A percentile compares a stretch with the other conserved stretches of the same genome.
Conservation (phyloP, 2,329 filamentous ascomycete genomes). For the Fusarium siculi region DNA sequence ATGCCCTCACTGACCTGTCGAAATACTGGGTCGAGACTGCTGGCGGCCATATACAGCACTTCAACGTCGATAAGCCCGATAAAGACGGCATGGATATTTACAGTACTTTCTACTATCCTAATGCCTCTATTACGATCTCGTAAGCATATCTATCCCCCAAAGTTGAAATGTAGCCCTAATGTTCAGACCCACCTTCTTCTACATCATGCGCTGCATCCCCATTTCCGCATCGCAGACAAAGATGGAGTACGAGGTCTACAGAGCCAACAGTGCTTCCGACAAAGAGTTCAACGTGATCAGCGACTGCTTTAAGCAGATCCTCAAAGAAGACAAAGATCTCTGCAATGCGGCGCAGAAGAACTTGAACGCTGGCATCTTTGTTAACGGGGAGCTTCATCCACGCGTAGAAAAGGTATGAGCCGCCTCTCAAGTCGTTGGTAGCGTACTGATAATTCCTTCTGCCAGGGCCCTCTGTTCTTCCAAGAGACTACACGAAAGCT, state of each 20-base stretch:
- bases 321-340: neutral
- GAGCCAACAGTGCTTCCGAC: neutral
- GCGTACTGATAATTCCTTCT: accelerated
- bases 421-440: too few species aligned
- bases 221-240: neutral
- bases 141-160: neutral
- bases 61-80: conserved; percentile 49
- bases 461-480: neutral
- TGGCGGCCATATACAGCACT: conserved; percentile 59
- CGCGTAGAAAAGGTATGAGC: conserved; percentile 4
- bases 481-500: neutral
- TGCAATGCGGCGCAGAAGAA: conserved; percentile 10
- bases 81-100: neutral
- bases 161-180: neutral
- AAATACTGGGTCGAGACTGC: conserved; percentile 62
- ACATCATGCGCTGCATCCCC: conserved; percentile 11
- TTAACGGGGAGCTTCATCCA: conserved; percentile 16
- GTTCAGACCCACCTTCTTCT: neutral
- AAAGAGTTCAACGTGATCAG: neutral
- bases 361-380: conserved; percentile 7
- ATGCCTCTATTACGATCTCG: conserved; percentile 13
- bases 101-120: conserved; percentile 11
- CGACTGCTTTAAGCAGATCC: conserved; percentile 8
- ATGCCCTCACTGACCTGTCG: conserved; percentile 49
- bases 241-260: conserved; percentile 15